Conservation (phyloP, 2,329 filamentous ascomycete species). For the Orbilia oligospora region DNA sequence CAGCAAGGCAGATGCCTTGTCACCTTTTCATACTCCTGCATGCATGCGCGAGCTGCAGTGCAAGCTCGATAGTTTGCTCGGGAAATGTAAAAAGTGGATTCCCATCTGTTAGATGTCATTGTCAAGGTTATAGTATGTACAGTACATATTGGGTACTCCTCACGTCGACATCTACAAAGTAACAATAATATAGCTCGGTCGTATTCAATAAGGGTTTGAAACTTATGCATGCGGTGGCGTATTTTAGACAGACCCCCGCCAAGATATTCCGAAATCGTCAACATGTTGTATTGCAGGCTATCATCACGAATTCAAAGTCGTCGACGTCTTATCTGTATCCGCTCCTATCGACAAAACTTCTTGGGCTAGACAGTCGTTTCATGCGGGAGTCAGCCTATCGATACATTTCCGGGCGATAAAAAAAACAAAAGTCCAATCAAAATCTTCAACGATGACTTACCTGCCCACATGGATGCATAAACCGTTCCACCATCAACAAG, state of each 20-base stretch:
- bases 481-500: conserved; percentile 83
- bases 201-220: conserved; percentile 29
- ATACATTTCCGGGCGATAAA: conserved; percentile 38
- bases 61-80: conserved; percentile 34
- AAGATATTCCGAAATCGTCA: conserved; percentile 14
- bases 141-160: conserved; percentile 19
- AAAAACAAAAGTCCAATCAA: neutral
- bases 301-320: conserved; percentile 25
- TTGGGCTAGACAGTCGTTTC: conserved; percentile 46
- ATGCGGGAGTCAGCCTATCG: conserved; percentile 53
- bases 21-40: conserved; percentile 48
- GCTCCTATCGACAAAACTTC: conserved; percentile 56
- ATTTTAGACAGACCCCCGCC: conserved; percentile 30
- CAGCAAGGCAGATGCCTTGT: conserved; percentile 51
- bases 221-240: conserved; percentile 32
- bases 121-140: conserved; percentile 3
- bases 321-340: conserved; percentile 46
- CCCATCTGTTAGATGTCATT: conserved; percentile 8
- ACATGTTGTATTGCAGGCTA: neutral
- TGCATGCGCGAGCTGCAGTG: conserved; percentile 43
- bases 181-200: conserved; percentile 29
- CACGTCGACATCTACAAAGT: conserved; percentile 32
- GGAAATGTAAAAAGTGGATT: conserved; percentile 32
- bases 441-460: conserved; percentile 70
- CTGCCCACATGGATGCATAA: conserved; percentile 92